phyloP scores from a whole-genome alignment of 1,284 basidiomycete genomes.

The Apiotrichum veenhuisii region DNA sequence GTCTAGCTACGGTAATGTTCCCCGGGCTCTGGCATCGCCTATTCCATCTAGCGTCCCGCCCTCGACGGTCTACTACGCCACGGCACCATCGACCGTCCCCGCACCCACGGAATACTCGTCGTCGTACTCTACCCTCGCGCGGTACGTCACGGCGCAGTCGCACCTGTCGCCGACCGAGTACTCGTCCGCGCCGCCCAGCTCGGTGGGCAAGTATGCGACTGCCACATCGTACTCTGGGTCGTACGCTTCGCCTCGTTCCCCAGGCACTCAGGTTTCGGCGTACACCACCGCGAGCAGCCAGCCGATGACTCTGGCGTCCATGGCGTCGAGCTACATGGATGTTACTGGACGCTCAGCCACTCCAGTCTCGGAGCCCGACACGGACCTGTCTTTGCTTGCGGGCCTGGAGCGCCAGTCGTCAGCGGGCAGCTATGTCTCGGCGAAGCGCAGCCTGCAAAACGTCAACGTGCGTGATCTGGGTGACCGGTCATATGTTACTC shows the following conservation, averaged over 20 bases:
- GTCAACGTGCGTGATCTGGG: background rate
- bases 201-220: background rate
- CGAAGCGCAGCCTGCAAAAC: background rate
- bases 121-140: background rate
- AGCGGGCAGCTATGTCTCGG: constrained; percentile 3
- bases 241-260: background rate
- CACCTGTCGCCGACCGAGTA: background rate
- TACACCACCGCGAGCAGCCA: background rate
- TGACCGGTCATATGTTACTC: background rate
- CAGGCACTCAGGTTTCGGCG: background rate
- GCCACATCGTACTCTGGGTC: background rate
- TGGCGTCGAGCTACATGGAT: background rate
- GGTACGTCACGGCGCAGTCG: background rate
- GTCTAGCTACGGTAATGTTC: background rate
- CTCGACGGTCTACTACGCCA: background rate
- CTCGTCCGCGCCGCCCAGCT: background rate
- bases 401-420: constrained; percentile 41
- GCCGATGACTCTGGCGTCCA: background rate
- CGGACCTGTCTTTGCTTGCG: constrained; percentile 31
- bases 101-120: background rate
- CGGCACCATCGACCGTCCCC: background rate
- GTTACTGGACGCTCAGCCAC: constrained; percentile 18
- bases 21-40: background rate
- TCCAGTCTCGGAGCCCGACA: constrained; percentile 37
- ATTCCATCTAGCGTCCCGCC: background rate